Base-by-base conservation (phyloP, 352 stramenopile species). In the Thalassiosira mediterranea region DNA sequence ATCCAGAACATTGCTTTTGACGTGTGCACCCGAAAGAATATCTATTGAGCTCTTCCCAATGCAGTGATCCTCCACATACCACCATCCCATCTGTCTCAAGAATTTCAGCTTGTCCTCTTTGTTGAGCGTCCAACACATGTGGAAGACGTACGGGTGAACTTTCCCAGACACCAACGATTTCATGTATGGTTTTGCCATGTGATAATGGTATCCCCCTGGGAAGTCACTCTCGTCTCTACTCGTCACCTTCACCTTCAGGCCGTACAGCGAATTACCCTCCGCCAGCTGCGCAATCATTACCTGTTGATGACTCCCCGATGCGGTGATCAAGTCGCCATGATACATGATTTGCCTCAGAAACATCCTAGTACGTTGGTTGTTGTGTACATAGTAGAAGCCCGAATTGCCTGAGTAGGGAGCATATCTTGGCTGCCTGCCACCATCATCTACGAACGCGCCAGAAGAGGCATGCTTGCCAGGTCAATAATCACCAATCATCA, bases 121-220 rank as follows among this genome's bases (percentile, higher is more conserved):
- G 59, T 86, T 86, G 49, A 74, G 57, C 15, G 90, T 95, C 90
- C 90, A 95, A 25, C 19, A 28, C 44, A 94, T 94, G 66, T 95
- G 90, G 28, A 93, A 87, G 5, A 91, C 70, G 34, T 87, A 87
- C 32, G 84, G 73, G 51, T 82, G 82, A 11, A 62, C 58, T 32
- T 83, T 65, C 2, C 72, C 76, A 17, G 38, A 67, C 29, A 88
- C 53, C 19, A 93, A 81, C 11, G 70, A 26, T 56, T 72, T 82
- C 81, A 94, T 93, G 17, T 64, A 86, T 38, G 78, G 4, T 51
- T 53, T 42, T 54, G 90, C 69, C 34, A 86, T 80, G 60, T 86
- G 75, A 68, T 76, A 86, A 11, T 84, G 7, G 19, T 29, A n/a
- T 19, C 44, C n/a, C n/a, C n/a, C 34, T 13, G 34, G 34, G 13